A percentile compares a stretch with the other conserved stretches of the same genome.
Evolutionary conservation across 352 stramenopile species (phyloP).

Genomic region (Globisporangium nunn): DNA sequence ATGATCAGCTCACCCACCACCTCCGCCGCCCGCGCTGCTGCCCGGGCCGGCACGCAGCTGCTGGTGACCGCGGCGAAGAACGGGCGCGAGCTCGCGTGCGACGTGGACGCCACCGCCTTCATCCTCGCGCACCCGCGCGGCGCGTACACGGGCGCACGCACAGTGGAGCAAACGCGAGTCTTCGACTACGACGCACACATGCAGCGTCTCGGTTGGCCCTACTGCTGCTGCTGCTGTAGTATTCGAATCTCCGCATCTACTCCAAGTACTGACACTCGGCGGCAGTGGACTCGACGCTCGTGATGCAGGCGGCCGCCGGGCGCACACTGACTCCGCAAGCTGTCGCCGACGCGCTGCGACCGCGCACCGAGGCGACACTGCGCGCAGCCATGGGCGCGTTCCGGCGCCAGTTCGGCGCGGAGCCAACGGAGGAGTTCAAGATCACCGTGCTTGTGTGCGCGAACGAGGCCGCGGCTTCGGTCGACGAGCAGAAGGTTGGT

Average conservation of each 20-base stretch:
- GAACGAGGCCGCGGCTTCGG: constrained; percentile 8
- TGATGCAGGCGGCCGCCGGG: constrained; percentile 27
- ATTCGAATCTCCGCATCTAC: too few species aligned
- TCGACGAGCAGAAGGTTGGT: not conserved
- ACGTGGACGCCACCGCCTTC: constrained; percentile 58
- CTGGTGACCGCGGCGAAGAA: constrained; percentile 65
- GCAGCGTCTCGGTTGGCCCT: constrained; percentile 49
- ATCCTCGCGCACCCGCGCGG: constrained; percentile 54
- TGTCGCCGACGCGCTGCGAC: constrained; percentile 40
- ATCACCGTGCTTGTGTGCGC: constrained; percentile 71
- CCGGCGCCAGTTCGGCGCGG: constrained; percentile 28
- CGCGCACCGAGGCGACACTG: constrained; percentile 55
- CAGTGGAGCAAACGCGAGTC: constrained; percentile 61
- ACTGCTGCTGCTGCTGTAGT: not conserved
- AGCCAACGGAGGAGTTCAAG: constrained; percentile 71
- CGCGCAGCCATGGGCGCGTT: constrained; percentile 62
- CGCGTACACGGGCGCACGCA: constrained; percentile 68
- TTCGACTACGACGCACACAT: constrained; percentile 81
- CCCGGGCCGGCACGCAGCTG: constrained; percentile 12
- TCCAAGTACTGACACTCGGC: too few species aligned
- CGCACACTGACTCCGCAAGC: constrained; percentile 13
- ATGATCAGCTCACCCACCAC: not conserved
- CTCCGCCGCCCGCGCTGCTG: constrained; percentile 5
- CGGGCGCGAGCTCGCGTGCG: constrained; percentile 50
- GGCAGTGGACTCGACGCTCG: constrained; percentile 67